Evolutionary conservation across 805 yeast genomes (phyloP), one percentile per base, ranked within the genome.

Genomic region (Priceomyces haplophilus): DNA sequence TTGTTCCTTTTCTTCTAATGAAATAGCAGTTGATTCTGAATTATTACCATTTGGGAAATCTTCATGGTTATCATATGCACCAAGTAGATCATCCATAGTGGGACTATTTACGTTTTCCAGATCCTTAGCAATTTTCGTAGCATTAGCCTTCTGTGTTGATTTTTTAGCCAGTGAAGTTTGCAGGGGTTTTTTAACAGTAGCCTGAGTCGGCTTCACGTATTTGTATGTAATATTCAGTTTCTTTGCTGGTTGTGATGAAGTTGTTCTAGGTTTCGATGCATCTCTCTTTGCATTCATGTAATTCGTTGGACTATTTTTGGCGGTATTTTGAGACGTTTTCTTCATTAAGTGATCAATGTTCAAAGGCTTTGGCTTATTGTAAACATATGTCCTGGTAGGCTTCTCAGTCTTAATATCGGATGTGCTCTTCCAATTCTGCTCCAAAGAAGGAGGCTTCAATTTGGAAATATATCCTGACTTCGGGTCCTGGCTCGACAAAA

Each of bases 351-450:
- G 56, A 32, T 55, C 55, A 19, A 68, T 53, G 44, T 69, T 65
- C 43, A 69, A 45, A 1, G 74, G 74, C 44, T 64, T 60, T 2
- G 75, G 74, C 47, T 68, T 61, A 24, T 52, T 62, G 50, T 69
- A 70, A 7, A 59, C 50, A 44, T 67, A 68, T 19, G 55, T 54
- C 35, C 50, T 50, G n/a, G 38, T 38, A 21, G 24, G 8, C 36
- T 31, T 38, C 15, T 31, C 39, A 16, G 40, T 45, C 16, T 49
- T 49, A 32, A 57, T 40, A 32, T 60, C 64, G n/a, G 65, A 38
- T 3, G 60, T 51, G 40, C 59, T 55, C 31, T 51, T 59, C 7
- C 60, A 52, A 4, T 46, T 46, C 16, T 44, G 48, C 16, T 44
- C 25, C 13, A 37, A 39, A 25, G 44, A 45, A 7, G 54, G 54